Percentiles rank a stretch among this genome's conserved stretches.
Evolutionary conservation across 1,139 yeast species (phyloP).

Genomic region (Geotrichum aggregatum): DNA sequence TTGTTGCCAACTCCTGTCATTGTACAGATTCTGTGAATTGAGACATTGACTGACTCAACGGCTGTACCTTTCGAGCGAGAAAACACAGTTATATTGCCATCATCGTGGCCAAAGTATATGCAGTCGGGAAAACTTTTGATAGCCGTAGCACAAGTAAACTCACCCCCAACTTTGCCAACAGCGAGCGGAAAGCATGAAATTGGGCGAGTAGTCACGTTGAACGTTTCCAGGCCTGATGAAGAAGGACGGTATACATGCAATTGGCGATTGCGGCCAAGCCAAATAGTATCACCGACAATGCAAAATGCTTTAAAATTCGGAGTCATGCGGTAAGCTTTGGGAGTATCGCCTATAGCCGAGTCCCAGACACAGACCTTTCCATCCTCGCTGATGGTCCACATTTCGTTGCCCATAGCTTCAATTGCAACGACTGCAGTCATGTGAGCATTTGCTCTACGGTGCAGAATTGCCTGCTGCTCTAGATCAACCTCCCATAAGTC

Average conservation of each 20-base stretch:
- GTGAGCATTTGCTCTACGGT: conserved; percentile 34
- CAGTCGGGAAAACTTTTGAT: conserved; percentile 31
- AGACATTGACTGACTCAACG: conserved; percentile 37
- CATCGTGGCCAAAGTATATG: conserved; percentile 44
- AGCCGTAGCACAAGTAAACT: conserved; percentile 36
- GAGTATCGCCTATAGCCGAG: conserved; percentile 29
- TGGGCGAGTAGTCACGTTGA: conserved; percentile 33
- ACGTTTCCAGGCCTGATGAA: conserved; percentile 24
- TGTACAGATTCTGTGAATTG: conserved; percentile 37
- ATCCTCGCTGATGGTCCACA: conserved; percentile 42
- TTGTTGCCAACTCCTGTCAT: conserved; percentile 36
- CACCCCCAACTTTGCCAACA: conserved; percentile 28
- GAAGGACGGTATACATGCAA: conserved; percentile 38
- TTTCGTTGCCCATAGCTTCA: conserved; percentile 27
- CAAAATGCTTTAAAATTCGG: conserved; percentile 33
- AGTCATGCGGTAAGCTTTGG: conserved; percentile 35
- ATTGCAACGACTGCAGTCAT: conserved; percentile 33
- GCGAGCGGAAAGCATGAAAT: conserved; percentile 24
- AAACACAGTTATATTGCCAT: conserved; percentile 41
- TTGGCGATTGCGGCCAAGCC: conserved; percentile 39
- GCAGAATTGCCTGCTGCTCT: conserved; percentile 21
- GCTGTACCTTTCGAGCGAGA: conserved; percentile 30
- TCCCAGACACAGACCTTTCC: conserved; percentile 42
- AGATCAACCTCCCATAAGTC: conserved; percentile 35
- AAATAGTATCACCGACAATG: conserved; percentile 33